These are phyloP conservation scores for Ceratocystis harringtonii DNA, from an alignment of 2,329 filamentous ascomycete species.

Conservation along the genomic window DNA sequence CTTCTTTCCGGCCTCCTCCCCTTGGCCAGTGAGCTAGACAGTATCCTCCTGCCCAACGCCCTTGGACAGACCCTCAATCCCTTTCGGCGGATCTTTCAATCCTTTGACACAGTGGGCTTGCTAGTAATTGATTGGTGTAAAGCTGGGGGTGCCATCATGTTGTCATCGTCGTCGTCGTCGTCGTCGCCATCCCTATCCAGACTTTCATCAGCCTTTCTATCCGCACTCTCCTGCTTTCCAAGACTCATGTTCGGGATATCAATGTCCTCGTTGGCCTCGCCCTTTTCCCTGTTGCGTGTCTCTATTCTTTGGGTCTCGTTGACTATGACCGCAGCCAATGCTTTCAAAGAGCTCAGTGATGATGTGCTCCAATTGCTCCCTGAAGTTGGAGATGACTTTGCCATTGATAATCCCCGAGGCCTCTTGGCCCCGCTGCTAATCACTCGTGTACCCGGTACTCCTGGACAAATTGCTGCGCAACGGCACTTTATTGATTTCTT, in stretches of 20 bases:
- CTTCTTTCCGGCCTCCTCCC: neutral
- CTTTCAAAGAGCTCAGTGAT: constrained; percentile 51
- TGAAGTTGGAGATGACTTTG: constrained; percentile 57
- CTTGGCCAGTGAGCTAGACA: neutral
- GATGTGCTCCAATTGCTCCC: constrained; percentile 57
- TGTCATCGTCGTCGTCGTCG: neutral
- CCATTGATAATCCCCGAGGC: constrained; percentile 52
- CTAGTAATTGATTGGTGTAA: neutral
- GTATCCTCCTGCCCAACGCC: neutral
- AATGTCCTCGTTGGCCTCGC: constrained; percentile 19
- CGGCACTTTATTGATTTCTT: constrained; percentile 80
- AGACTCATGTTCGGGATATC: neutral
- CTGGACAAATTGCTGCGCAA: constrained; percentile 56
- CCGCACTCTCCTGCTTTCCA: constrained; percentile 20
- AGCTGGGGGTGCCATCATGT: neutral
- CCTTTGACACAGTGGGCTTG: neutral
- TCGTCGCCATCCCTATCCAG: neutral
- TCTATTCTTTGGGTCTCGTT: constrained; percentile 4
- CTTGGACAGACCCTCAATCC: neutral
- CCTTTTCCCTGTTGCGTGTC: neutral
- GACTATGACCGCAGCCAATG: constrained; percentile 5
- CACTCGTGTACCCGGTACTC: constrained; percentile 75
- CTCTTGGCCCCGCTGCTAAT: constrained; percentile 77
- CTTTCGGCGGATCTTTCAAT: neutral
- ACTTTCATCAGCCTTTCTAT: constrained; percentile 16